A percentile compares a stretch with the other conserved stretches of the same genome.
These are phyloP conservation scores for Petrea volubilis DNA, from an alignment of 257 asterid genomes.

Conservation along the genomic window DNA sequence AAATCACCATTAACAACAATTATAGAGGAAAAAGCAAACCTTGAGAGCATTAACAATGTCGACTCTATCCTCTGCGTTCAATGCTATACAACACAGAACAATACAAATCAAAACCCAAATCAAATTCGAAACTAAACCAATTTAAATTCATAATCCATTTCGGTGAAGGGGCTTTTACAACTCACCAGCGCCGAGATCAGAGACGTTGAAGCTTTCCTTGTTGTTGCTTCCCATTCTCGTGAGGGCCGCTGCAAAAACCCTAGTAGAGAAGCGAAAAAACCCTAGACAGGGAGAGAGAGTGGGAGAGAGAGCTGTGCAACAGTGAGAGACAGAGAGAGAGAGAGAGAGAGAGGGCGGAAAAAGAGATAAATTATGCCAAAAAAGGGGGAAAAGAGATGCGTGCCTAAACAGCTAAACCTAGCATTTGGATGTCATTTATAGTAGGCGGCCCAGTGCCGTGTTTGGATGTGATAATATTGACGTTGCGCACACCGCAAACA, in stretches of 20 bases:
- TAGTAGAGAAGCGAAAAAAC: constrained; percentile 26
- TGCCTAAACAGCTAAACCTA: too few relatives aligned
- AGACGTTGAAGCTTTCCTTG: not conserved
- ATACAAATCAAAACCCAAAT: not conserved
- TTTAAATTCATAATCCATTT: not conserved
- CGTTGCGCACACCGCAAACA: too few relatives aligned
- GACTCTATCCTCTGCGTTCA: constrained; percentile 63
- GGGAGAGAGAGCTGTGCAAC: not conserved
- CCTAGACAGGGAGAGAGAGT: constrained; percentile 23
- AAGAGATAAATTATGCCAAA: too few relatives aligned
- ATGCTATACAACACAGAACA: constrained; percentile 41
- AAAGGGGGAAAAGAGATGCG: too few relatives aligned
- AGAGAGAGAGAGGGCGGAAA: too few relatives aligned
- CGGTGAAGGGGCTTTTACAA: not conserved
- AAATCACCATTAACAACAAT: too few relatives aligned
- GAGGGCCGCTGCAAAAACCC: constrained; percentile 26
- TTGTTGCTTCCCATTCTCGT: constrained; percentile 43
- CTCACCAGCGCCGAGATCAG: constrained; percentile 31
- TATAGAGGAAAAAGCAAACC: constrained; percentile 22
- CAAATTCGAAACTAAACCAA: not conserved
- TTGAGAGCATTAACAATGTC: constrained; percentile 78
- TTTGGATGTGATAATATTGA: too few relatives aligned
- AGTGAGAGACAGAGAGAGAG: too few relatives aligned
- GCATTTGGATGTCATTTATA: too few relatives aligned
- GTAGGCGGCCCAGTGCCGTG: too few relatives aligned